Evolutionary conservation across 1,284 basidiomycete species (phyloP), one percentile per base, ranked within the genome.

Genomic region (Cutaneotrichosporon sp.): DNA sequence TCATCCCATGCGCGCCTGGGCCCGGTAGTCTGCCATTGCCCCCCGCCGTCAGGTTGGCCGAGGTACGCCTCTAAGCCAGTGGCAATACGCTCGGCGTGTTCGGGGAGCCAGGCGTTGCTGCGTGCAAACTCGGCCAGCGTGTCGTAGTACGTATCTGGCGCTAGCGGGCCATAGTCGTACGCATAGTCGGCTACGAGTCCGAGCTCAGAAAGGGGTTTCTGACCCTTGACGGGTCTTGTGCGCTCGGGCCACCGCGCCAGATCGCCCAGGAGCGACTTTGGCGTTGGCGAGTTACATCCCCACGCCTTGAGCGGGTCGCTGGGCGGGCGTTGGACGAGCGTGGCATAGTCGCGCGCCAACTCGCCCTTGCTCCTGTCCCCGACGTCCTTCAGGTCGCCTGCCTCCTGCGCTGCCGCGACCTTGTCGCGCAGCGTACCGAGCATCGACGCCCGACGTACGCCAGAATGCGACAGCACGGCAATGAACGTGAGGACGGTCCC

Each of bases 291-390:
- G 2, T 58, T 22, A 17, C 62, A 51, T 30, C 67, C 63, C 65
- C 66, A 68, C 54, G 63, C 2, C 72, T 66, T 44, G 47, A 56
- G 22, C 47, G n/a, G 76, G 57, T 14, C 67, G 63, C 48, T 67
- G 55, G 49, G 63, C 64, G 52, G 52, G 61, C 68, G 66, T 43
- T 37, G 22, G 1, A 15, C 22, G 8, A 36, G 43, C 15, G 4
- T 14, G 23, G 23, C 46, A n/a, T 17, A 7, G 17, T 46, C 20
- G 34, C 34, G 22, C n/a, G 34, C 44, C 17, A 46, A 4, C 33
- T 46, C 44, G 18, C 33, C 44, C 20, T 34, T 20, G 34, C 36
- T 35, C 3, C 36, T 35, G 7, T 30, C 26, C 26, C 26, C 26
- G 10, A 7, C 10, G 26, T 30, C 26, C 7, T 10, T 30, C 7